Percentiles rank a stretch among this genome's conserved stretches.
Conservation (phyloP, 2,329 filamentous ascomycete genomes). For the Dactylellina parvicollis region DNA sequence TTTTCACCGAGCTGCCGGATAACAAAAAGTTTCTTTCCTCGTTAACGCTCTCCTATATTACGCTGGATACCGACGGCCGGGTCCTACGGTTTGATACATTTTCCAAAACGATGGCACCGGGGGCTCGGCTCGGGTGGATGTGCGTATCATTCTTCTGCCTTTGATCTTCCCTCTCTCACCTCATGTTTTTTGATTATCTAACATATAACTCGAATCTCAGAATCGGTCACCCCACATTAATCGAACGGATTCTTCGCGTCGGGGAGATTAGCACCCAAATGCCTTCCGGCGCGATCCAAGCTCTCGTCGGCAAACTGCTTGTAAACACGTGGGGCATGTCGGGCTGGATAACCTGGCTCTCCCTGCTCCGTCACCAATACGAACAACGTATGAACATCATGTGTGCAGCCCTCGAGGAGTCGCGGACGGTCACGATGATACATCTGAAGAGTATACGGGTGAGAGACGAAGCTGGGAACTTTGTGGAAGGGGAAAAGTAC, state of each 20-base stretch:
- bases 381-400: constrained; percentile 84
- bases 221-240: constrained; percentile 80
- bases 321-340: constrained; percentile 83
- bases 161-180: neutral
- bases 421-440: constrained; percentile 36
- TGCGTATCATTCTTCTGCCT: neutral
- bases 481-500: constrained; percentile 35
- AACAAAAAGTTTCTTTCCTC: constrained; percentile 57
- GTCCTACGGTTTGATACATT: constrained; percentile 93
- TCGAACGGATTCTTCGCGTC: constrained; percentile 78
- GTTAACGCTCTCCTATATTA: constrained; percentile 77
- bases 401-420: constrained; percentile 70
- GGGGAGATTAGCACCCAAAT: constrained; percentile 82
- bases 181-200: neutral
- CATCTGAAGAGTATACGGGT: constrained; percentile 40
- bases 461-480: constrained; percentile 31
- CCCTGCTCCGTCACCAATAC: constrained; percentile 82
- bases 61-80: constrained; percentile 82
- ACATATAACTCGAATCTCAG: neutral
- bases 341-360: constrained; percentile 92
- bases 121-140: constrained; percentile 89
- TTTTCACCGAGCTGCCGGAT: constrained; percentile 39
- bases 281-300: constrained; percentile 88
- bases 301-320: constrained; percentile 79
- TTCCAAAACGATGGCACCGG: constrained; percentile 90